These are phyloP conservation scores for Rheum nobile DNA, from an alignment of 148 eudicot species.

Conservation along the genomic window DNA sequence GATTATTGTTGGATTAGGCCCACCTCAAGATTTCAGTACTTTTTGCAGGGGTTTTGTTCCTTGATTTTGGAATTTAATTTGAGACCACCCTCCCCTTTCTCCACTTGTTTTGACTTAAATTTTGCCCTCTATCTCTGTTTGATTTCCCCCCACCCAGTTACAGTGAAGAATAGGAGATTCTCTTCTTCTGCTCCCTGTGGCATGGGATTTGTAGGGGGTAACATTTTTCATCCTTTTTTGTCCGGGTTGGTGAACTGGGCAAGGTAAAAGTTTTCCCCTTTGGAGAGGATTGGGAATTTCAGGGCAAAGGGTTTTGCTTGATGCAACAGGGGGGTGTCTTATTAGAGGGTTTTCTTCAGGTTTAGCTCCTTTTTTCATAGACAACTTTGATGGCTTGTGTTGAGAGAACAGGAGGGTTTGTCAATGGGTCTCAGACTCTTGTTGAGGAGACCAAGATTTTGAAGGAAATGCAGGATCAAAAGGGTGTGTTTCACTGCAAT, in stretches of 20 bases:
- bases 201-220: neutral
- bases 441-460: slow-evolving; percentile 70
- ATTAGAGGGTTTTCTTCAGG: neutral
- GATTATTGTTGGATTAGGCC: slow-evolving; percentile 43
- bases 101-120: neutral
- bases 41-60: slow-evolving; percentile 76
- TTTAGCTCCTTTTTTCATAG: neutral
- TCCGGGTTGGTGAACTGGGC: slow-evolving; percentile 4
- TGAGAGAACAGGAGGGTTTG: slow-evolving; percentile 18
- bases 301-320: neutral
- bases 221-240: neutral
- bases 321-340: neutral
- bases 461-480: slow-evolving; percentile 77
- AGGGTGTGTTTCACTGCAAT: slow-evolving; percentile 31
- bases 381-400: slow-evolving; percentile 32
- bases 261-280: slow-evolving; percentile 20
- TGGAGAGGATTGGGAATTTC: slow-evolving; percentile 1
- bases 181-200: slow-evolving; percentile 1
- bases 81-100: slow-evolving; percentile 15
- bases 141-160: slow-evolving; percentile 13
- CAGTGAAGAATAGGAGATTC: slow-evolving; percentile 30
- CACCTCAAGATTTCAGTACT: slow-evolving; percentile 38
- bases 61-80: slow-evolving; percentile 45
- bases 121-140: neutral
- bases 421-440: slow-evolving; percentile 25